Evolutionary conservation across 2,329 filamentous ascomycete species (phyloP), one percentile per base, ranked within the genome.

Genomic region (Xylariales sp.): DNA sequence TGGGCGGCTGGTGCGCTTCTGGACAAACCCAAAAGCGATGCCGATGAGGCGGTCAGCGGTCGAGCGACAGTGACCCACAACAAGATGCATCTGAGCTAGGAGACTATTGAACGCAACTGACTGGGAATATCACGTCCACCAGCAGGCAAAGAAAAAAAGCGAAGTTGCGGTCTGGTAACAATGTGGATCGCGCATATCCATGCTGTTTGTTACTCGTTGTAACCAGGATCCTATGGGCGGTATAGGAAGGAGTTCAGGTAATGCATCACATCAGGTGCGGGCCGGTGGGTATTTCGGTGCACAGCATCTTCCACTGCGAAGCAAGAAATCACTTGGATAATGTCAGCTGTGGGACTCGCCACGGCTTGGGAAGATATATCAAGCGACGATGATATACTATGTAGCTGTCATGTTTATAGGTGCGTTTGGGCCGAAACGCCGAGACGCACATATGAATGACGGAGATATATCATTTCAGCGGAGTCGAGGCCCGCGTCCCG

Each of bases 401-500:
- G 33, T 33, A 33, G 29, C 28, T 20, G 29, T 25, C 20, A 40
- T 10, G 19, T 20, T 39, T 6, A 21, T 18, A 22, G 25, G 20
- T 31, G 31, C 31, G 16, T 22, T 29, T 44, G 31, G 31, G 35
- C 31, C 42, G 36, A 36, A 29, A 27, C 12, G 36, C 31, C n/a
- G 31, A 31, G 31, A n/a, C 22, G 24, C 31, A 36, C 14, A 40
- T 40, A 31, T n/a, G n/a, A 31, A 31, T 15, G 38, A 40, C 38
- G 38, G 38, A 40, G 38, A 40, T 32, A 40, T 40, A 31, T 27
- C 38, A 21, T 14, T 18, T 33, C 31, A 15, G 38, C 42, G 38
- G 42, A 31, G 42, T 31, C 18, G 14, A 44, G 42, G 42, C 31
- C 42, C 42, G 42, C 21, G 15, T 44, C 20, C 42, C 42, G 42